phyloP scores from a whole-genome alignment of 1,284 basidiomycete genomes.

The Grifola frondosa region DNA sequence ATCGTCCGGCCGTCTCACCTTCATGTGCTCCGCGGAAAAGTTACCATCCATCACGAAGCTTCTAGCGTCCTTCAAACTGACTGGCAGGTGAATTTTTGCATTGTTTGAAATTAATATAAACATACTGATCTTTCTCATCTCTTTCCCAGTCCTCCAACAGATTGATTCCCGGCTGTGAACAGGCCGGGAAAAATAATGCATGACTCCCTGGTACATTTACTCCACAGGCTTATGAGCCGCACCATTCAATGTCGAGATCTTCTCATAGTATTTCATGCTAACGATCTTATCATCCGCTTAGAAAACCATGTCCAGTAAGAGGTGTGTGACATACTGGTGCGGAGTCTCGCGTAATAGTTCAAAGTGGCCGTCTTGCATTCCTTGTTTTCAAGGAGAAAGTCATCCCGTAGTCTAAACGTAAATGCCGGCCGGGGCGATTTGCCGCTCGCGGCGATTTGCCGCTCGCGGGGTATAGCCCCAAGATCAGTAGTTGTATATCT shows the following conservation, averaged over 20 bases:
- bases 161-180: conserved; percentile 1
- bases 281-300: too few species aligned
- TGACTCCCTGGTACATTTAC: neutral
- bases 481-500: neutral
- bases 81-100: too few species aligned
- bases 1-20: neutral
- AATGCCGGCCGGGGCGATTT: too few species aligned
- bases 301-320: too few species aligned
- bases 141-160: conserved; percentile 1
- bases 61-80: neutral
- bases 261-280: too few species aligned
- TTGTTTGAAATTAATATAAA: neutral
- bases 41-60: conserved; percentile 1
- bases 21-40: conserved; percentile 4
- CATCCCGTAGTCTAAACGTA: neutral
- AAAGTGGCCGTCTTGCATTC: neutral
- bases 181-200: neutral
- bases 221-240: too few species aligned
- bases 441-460: neutral
- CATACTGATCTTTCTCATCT: neutral
- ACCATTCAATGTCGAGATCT: too few species aligned
- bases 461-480: neutral
- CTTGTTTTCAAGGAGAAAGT: neutral
- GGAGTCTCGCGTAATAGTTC: conserved; percentile 1
- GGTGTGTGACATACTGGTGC: neutral